These are phyloP conservation scores for Fusarium brachygibbosum DNA, from an alignment of 2,329 filamentous ascomycete species.

Conservation along the genomic window DNA sequence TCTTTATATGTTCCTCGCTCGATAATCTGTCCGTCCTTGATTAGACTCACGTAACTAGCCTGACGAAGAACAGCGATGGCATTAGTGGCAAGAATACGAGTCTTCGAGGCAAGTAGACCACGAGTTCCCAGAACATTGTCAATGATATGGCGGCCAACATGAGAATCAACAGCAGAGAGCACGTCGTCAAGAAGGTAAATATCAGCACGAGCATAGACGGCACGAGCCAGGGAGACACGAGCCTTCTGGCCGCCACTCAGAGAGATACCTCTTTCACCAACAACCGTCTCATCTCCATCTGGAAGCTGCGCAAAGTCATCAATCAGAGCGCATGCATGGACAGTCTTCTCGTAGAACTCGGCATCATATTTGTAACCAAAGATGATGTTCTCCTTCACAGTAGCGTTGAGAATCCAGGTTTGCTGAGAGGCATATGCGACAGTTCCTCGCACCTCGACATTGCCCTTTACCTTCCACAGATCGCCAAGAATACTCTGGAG, in stretches of 20 bases:
- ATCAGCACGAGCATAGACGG: slow-evolving; percentile 97
- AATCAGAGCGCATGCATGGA: slow-evolving; percentile 89
- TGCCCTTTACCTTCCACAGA: slow-evolving; percentile 88
- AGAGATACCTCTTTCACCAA: slow-evolving; percentile 96
- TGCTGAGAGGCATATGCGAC: slow-evolving; percentile 94
- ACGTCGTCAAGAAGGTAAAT: slow-evolving; percentile 95
- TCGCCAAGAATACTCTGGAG: slow-evolving; percentile 91
- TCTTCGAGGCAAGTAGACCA: slow-evolving; percentile 87
- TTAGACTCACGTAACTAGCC: slow-evolving; percentile 87
- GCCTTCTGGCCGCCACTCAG: slow-evolving; percentile 97
- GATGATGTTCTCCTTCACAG: slow-evolving; percentile 95
- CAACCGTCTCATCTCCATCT: slow-evolving; percentile 95
- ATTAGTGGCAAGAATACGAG: slow-evolving; percentile 93
- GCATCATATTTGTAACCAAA: slow-evolving; percentile 96
- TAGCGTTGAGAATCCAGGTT: slow-evolving; percentile 98
- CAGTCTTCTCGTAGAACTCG: slow-evolving; percentile 91
- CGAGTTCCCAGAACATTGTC: slow-evolving; percentile 90
- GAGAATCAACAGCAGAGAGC: slow-evolving; percentile 96
- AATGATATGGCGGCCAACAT: slow-evolving; percentile 94
- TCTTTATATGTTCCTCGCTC: slow-evolving; percentile 93
- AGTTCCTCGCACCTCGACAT: slow-evolving; percentile 84
- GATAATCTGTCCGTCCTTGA: slow-evolving; percentile 84
- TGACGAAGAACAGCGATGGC: slow-evolving; percentile 91
- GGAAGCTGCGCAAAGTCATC: slow-evolving; percentile 94
- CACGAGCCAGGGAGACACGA: slow-evolving; percentile 88